phyloP scores from a whole-genome alignment of 2,329 filamentous ascomycete genomes.

The Fusarium ramigenum region DNA sequence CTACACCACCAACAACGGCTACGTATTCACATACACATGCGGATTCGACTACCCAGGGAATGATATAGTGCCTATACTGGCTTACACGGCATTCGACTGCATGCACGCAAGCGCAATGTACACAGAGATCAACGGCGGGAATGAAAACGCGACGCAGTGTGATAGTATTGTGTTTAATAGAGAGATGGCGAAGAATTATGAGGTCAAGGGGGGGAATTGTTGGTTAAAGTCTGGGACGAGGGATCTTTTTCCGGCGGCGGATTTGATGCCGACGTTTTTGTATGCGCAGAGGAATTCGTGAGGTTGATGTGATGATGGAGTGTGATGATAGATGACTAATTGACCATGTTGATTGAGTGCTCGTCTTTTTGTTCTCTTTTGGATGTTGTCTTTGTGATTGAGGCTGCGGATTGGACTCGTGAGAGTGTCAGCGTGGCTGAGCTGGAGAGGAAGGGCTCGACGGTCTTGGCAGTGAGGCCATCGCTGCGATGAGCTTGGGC shows the following conservation, averaged over 20 bases:
- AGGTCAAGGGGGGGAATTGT: background rate
- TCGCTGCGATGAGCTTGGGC: background rate
- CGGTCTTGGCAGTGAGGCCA: background rate
- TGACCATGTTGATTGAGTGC: accelerated
- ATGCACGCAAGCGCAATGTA: constrained; percentile 11
- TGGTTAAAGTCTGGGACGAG: constrained; percentile 4
- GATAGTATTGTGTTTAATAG: constrained; percentile 1
- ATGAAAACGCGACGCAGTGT: background rate
- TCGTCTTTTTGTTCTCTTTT: no score
- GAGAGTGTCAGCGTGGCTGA: background rate
- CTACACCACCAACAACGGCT: background rate
- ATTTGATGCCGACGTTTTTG: background rate
- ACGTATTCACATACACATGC: background rate
- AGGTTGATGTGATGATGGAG: background rate
- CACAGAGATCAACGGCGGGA: background rate
- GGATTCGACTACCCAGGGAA: background rate
- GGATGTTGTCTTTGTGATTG: background rate
- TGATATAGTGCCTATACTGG: background rate
- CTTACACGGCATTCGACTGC: constrained; percentile 4
- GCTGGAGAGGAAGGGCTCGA: background rate
- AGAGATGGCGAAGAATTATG: background rate
- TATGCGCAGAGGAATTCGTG: background rate
- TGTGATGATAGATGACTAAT: no score
- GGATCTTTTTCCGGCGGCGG: background rate
- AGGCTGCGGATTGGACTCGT: background rate